Conservation (phyloP, 805 yeast species). For the Clavispora asparagi region DNA sequence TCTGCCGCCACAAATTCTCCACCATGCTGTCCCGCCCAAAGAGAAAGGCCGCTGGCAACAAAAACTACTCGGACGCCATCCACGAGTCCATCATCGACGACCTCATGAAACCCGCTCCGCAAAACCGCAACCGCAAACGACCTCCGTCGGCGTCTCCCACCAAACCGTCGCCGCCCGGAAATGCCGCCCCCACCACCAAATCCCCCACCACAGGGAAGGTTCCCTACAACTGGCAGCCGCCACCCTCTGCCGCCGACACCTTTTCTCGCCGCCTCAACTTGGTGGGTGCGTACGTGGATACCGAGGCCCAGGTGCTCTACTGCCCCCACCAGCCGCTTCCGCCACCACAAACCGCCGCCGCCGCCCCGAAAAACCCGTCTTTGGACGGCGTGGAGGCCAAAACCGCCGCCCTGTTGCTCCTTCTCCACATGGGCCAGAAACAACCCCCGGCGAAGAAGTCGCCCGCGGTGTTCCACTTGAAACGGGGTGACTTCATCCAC, state of each 20-base stretch:
- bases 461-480: slow-evolving; percentile 27
- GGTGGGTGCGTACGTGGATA: slow-evolving; percentile 37
- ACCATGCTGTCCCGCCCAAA: slow-evolving; percentile 14
- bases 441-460: slow-evolving; percentile 3
- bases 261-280: slow-evolving; percentile 42
- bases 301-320: slow-evolving; percentile 29
- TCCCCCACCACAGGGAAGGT: slow-evolving; percentile 2
- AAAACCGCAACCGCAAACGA: slow-evolving; percentile 1
- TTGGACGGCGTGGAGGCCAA: neutral
- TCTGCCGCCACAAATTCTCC: neutral
- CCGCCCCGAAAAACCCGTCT: too few species aligned
- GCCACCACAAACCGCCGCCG: too few species aligned
- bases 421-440: slow-evolving; percentile 5
- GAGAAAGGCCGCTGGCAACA: slow-evolving; percentile 16
- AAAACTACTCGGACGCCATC: slow-evolving; percentile 14
- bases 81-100: slow-evolving; percentile 12
- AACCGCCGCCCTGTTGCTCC: slow-evolving; percentile 7
- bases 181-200: neutral
- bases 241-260: slow-evolving; percentile 25
- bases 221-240: slow-evolving; percentile 47
- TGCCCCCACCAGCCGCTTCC: slow-evolving; percentile 32
- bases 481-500: slow-evolving; percentile 65
- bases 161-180: neutral
- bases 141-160: slow-evolving; percentile 1
- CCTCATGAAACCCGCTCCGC: slow-evolving; percentile 1